These are phyloP conservation scores for Petunia hybrid DNA, from an alignment of 305 asterid genomes.

Conservation along the genomic window DNA sequence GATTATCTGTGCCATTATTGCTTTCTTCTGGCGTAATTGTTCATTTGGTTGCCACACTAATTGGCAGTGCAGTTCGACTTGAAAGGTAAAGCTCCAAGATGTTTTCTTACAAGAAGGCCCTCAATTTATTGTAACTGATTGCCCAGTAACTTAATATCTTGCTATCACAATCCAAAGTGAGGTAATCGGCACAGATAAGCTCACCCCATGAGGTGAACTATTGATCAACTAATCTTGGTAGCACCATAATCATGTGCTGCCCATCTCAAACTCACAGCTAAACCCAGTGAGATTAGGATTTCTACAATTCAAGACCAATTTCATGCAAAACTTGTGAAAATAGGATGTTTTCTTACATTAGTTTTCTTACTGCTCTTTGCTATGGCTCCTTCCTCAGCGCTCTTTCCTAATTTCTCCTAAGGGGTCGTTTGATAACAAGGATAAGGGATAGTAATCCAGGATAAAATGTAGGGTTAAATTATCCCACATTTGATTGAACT, in stretches of 20 bases:
- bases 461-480: too few relatives aligned
- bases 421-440: too few relatives aligned
- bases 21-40: constrained; percentile 83
- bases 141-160: constrained; percentile 16
- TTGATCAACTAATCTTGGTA: constrained; percentile 1
- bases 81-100: constrained; percentile 61
- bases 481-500: too few relatives aligned
- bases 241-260: neutral
- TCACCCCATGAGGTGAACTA: neutral
- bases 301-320: too few relatives aligned
- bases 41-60: constrained; percentile 62
- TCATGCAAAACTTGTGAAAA: too few relatives aligned
- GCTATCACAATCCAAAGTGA: constrained; percentile 1
- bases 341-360: too few relatives aligned
- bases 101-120: neutral
- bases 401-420: too few relatives aligned
- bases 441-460: too few relatives aligned
- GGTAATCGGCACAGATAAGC: neutral
- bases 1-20: constrained; percentile 72
- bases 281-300: too few relatives aligned
- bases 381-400: too few relatives aligned
- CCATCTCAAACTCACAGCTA: too few relatives aligned
- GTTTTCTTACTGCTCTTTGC: too few relatives aligned
- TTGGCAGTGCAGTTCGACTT: constrained; percentile 74
- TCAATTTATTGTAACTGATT: neutral